Evolutionary conservation across 192 early-diverging fungal species (phyloP), one percentile per base, ranked within the genome.

Genomic region (Entomortierella beljakovae): DNA sequence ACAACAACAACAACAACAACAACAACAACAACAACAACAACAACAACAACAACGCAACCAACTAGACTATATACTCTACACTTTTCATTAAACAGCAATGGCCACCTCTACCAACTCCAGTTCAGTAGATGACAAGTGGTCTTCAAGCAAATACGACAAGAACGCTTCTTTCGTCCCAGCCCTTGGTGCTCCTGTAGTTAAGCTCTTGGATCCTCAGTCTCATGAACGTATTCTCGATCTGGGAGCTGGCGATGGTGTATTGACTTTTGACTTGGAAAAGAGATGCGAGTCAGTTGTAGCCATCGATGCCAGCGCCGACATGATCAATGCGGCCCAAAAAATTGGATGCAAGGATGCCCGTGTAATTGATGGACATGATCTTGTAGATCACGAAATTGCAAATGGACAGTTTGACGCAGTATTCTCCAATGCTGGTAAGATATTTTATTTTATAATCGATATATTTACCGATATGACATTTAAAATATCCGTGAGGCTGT

Each of bases 181-280:
- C 16, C 80, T 89, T 9, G 86, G 88, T 22, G 57, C 64, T 2
- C 58, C 81, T 29, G 88, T 91, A 55, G 15, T 90, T 3, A 50
- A 73, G 13, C 74, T 90, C 59, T 80, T 92, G 46, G 71, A 68
- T 13, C 81, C 90, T 1, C 52, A 88, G 55, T 57, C 82, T 0
- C 29, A 83, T 53, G 91, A 92, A 33, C 51, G 61, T 28, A 90
- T 92, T 58, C 73, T 92, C 18, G 92, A 93, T 71, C 63, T 93
- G 34, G 92, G 92, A 31, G 91, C 90, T 48, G 92, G 92, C 16
- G 89, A 92, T 57, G 92, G 90, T 8, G 55, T 83, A 9, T 64
- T 93, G 31, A 93, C 90, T 15, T 29, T 66, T 18, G 57, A 88
- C n/a, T 81, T 93, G 38, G 76, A 83, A 22, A 56, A 56, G 18